Percentiles rank a stretch among this genome's conserved stretches.
Conservation (phyloP, 2,329 filamentous ascomycete species). For the Coniochaeta hoffmannii region DNA sequence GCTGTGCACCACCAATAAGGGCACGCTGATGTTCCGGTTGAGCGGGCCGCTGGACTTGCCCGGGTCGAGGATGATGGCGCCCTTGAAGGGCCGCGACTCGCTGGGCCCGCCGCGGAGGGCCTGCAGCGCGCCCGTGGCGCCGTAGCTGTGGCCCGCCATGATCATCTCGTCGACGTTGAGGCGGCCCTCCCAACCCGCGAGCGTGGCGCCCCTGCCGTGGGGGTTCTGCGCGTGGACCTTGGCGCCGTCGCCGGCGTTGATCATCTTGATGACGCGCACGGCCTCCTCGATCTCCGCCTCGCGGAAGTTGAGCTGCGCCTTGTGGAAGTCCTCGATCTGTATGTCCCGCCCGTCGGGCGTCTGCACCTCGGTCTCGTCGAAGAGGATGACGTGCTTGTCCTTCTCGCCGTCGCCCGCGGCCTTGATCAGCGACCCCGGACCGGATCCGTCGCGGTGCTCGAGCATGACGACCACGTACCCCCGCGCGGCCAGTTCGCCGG, state of each 20-base stretch:
- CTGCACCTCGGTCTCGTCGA: slow-evolving; percentile 29
- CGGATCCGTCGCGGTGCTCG: slow-evolving; percentile 45
- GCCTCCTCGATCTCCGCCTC: slow-evolving; percentile 41
- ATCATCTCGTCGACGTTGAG: slow-evolving; percentile 48
- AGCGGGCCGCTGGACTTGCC: slow-evolving; percentile 57
- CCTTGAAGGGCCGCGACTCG: slow-evolving; percentile 38
- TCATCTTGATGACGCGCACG: slow-evolving; percentile 29
- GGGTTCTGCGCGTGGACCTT: slow-evolving; percentile 32
- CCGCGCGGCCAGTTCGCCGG: slow-evolving; percentile 41
- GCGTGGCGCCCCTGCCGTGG: slow-evolving; percentile 36
- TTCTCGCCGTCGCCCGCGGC: slow-evolving; percentile 16
- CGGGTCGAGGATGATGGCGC: slow-evolving; percentile 56
- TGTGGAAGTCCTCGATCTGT: slow-evolving; percentile 29
- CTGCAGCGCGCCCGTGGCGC: slow-evolving; percentile 56
- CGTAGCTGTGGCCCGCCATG: slow-evolving; percentile 58
- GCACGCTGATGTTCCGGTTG: slow-evolving; percentile 50
- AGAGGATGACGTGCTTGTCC: slow-evolving; percentile 24
- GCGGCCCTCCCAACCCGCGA: slow-evolving; percentile 42
- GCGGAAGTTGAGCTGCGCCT: slow-evolving; percentile 40
- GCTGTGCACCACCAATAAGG: slow-evolving; percentile 55
- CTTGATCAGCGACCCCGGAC: slow-evolving; percentile 34
- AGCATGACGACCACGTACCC: slow-evolving; percentile 41
- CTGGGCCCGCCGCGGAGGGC: slow-evolving; percentile 43
- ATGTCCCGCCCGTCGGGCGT: slow-evolving; percentile 16
- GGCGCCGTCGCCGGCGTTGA: slow-evolving; percentile 31